These are phyloP conservation scores for Suillus paluster DNA, from an alignment of 768 basidiomycete genomes.

Conservation along the genomic window DNA sequence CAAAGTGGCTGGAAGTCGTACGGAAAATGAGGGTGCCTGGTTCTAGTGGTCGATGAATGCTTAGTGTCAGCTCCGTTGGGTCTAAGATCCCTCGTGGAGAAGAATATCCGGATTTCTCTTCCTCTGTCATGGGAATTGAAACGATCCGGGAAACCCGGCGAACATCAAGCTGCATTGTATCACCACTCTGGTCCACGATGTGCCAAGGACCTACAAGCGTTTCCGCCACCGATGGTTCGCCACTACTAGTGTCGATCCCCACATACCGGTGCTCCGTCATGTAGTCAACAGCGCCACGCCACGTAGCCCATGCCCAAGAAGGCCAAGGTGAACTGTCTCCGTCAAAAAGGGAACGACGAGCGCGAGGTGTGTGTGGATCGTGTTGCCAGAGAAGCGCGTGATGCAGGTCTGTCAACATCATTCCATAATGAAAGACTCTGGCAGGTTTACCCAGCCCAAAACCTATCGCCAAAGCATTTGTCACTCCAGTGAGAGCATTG, in stretches of 20 bases:
- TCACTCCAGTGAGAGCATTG: neutral
- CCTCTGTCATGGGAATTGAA: constrained; percentile 2
- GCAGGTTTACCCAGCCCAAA: neutral
- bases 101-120: neutral
- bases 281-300: constrained; percentile 21
- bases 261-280: neutral
- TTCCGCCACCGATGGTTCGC: constrained; percentile 17
- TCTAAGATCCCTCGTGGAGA: neutral
- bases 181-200: constrained; percentile 19
- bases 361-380: constrained; percentile 10
- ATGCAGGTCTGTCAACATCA: constrained; percentile 16
- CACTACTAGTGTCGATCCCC: neutral
- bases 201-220: constrained; percentile 24
- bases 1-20: neutral
- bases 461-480: neutral
- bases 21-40: constrained; percentile 2
- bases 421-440: neutral
- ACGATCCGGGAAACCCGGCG: neutral
- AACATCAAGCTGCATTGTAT: constrained; percentile 21
- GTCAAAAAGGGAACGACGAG: constrained; percentile 12
- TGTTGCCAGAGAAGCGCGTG: constrained; percentile 27
- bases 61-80: neutral
- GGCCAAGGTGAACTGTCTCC: constrained; percentile 12
- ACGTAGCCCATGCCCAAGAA: constrained; percentile 33
- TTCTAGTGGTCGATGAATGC: neutral